A percentile compares a stretch with the other conserved stretches of the same genome.
phyloP scores from a whole-genome alignment of 2,329 filamentous ascomycete species.

The Aspergillus thermomutatus region DNA sequence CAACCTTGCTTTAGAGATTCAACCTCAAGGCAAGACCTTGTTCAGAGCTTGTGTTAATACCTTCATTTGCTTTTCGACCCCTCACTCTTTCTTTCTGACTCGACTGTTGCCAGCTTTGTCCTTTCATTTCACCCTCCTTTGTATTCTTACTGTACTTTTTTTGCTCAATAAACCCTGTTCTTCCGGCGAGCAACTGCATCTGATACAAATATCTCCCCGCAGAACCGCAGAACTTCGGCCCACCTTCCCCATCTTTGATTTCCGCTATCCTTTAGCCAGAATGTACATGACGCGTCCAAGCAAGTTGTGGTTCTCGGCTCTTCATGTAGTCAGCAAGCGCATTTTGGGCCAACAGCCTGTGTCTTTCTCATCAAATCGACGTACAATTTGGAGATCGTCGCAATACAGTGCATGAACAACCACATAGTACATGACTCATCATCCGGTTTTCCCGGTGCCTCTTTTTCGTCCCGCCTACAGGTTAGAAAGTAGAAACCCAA shows the following conservation, averaged over 20 bases:
- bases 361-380: neutral
- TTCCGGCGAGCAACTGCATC: neutral
- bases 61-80: slow-evolving; percentile 8
- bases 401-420: neutral
- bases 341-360: neutral
- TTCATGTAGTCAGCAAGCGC: neutral
- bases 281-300: neutral
- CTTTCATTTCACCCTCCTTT: slow-evolving; percentile 3
- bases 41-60: slow-evolving; percentile 12
- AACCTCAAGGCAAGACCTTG: neutral
- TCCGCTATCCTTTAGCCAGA: neutral
- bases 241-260: neutral
- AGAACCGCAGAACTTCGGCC: neutral
- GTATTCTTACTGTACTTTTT: slow-evolving; percentile 5
- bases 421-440: neutral
- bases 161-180: neutral
- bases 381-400: neutral
- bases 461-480: neutral
- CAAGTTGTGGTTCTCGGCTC: neutral
- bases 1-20: neutral
- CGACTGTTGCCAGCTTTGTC: neutral
- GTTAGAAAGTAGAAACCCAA: neutral
- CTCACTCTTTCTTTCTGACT: slow-evolving; percentile 7
- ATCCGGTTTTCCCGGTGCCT: neutral
- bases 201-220: neutral